Evolutionary conservation across 768 basidiomycete species (phyloP).

Genomic region (Leccinum rimulosum): DNA sequence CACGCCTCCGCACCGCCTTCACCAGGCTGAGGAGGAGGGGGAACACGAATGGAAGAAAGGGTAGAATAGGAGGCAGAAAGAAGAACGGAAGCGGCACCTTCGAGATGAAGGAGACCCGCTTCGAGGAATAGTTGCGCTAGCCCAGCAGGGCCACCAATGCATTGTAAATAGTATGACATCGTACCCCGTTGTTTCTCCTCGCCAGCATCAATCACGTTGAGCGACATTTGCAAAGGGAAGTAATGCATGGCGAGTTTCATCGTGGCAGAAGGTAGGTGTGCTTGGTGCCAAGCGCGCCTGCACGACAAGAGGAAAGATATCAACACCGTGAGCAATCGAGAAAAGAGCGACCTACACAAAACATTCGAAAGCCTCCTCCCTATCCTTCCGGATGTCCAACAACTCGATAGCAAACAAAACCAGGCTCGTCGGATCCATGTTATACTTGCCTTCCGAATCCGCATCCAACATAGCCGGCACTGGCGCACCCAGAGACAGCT

Average conservation of each 20-base stretch:
- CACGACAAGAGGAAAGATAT: background rate
- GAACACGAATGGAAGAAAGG: conserved; percentile 73
- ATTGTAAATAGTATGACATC: conserved; percentile 57
- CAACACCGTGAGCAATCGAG: background rate
- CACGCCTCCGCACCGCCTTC: conserved; percentile 68
- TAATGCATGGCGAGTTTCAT: conserved; percentile 78
- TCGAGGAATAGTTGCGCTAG: conserved; percentile 76
- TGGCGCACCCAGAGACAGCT: conserved; percentile 50
- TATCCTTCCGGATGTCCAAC: conserved; percentile 71
- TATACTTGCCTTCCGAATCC: conserved; percentile 58
- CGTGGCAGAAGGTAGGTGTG: conserved; percentile 69
- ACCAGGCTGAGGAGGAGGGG: conserved; percentile 46
- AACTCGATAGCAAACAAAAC: conserved; percentile 68
- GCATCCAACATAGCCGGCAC: conserved; percentile 54
- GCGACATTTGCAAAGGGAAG: conserved; percentile 53
- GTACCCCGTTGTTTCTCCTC: conserved; percentile 50
- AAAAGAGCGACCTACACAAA: conserved; percentile 55
- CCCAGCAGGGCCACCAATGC: conserved; percentile 63
- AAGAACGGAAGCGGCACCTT: conserved; percentile 71
- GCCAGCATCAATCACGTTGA: conserved; percentile 31
- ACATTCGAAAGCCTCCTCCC: conserved; percentile 77
- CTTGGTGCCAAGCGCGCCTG: conserved; percentile 82
- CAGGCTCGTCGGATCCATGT: conserved; percentile 85
- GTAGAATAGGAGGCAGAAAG: conserved; percentile 74
- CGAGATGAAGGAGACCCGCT: conserved; percentile 77